Conservation (phyloP, 2,329 filamentous ascomycete species). For the Phaeophleospora eucalypticola region DNA sequence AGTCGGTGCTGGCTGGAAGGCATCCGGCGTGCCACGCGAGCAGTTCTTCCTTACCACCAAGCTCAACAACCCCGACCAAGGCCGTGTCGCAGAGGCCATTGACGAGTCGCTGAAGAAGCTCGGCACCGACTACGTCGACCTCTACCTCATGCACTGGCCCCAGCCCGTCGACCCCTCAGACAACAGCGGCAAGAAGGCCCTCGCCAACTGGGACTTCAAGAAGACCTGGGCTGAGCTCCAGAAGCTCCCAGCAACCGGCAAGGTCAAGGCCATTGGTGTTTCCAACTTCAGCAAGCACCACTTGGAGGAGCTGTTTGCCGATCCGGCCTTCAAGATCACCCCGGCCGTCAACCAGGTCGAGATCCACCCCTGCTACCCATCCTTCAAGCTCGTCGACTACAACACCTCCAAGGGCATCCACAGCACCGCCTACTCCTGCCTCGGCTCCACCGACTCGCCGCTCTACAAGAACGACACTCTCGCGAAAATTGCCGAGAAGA, state of each 20-base stretch:
- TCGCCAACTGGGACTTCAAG: slow-evolving; percentile 74
- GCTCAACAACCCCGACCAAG: slow-evolving; percentile 76
- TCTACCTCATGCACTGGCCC: slow-evolving; percentile 72
- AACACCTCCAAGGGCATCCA: slow-evolving; percentile 71
- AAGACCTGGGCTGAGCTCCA: slow-evolving; percentile 60
- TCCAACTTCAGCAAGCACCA: slow-evolving; percentile 82
- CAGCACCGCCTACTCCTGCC: slow-evolving; percentile 68
- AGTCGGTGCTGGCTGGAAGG: slow-evolving; percentile 67
- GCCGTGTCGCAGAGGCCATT: slow-evolving; percentile 61
- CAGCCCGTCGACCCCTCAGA: slow-evolving; percentile 59
- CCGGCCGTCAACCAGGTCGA: slow-evolving; percentile 78
- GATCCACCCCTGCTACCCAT: slow-evolving; percentile 75
- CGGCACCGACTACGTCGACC: slow-evolving; percentile 62
- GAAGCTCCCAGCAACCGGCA: slow-evolving; percentile 59
- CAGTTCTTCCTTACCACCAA: slow-evolving; percentile 77
- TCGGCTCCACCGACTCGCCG: slow-evolving; percentile 67
- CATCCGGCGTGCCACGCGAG: slow-evolving; percentile 60
- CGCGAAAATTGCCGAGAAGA: slow-evolving; percentile 54
- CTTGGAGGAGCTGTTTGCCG: slow-evolving; percentile 67
- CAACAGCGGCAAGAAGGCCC: slow-evolving; percentile 56
- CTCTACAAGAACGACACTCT: slow-evolving; percentile 64
- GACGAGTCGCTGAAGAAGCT: slow-evolving; percentile 58
- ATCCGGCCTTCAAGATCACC: slow-evolving; percentile 59
- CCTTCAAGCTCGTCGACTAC: slow-evolving; percentile 72
- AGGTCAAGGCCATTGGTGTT: slow-evolving; percentile 70